Conservation (phyloP, 768 basidiomycete species). For the Trametes sanguinea region DNA sequence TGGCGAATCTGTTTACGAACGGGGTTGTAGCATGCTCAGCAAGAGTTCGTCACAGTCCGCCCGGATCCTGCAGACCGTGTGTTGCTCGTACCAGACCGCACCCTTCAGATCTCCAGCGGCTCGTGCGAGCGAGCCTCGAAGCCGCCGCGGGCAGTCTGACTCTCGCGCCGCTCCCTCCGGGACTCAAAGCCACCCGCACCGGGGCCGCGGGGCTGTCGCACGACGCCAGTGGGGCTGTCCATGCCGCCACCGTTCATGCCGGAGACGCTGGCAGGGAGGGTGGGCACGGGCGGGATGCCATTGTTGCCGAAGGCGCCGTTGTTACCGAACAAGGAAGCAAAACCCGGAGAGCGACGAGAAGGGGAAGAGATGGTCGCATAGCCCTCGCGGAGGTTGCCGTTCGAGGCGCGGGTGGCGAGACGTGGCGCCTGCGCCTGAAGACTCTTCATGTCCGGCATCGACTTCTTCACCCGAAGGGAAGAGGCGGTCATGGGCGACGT, state of each 20-base stretch:
- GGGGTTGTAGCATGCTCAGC: conserved; percentile 14
- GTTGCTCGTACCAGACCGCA: background rate
- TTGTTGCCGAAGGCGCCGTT: conserved; percentile 41
- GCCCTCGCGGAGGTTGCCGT: conserved; percentile 84
- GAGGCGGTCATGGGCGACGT: conserved; percentile 45
- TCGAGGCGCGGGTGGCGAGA: conserved; percentile 77
- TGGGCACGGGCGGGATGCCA: conserved; percentile 77
- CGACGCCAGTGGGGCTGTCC: conserved; percentile 53
- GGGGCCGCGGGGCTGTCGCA: conserved; percentile 86
- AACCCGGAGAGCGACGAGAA: conserved; percentile 73
- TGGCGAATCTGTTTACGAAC: conserved; percentile 21
- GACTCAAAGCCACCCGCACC: conserved; percentile 72
- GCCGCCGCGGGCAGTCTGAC: conserved; percentile 59
- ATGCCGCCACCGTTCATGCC: conserved; percentile 41
- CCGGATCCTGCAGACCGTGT: conserved; percentile 2
- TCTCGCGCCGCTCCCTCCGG: conserved; percentile 54
- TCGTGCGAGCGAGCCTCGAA: conserved; percentile 86
- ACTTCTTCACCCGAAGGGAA: conserved; percentile 89
- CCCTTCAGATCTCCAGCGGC: conserved; percentile 73
- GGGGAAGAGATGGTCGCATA: conserved; percentile 87
- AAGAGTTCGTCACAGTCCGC: conserved; percentile 15
- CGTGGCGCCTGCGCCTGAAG: conserved; percentile 79
- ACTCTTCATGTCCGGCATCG: conserved; percentile 97
- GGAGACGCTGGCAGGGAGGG: conserved; percentile 61
- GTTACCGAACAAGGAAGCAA: conserved; percentile 67